Evolutionary conservation across 1,284 basidiomycete genomes (phyloP), one percentile per base, ranked within the genome.

Genomic region (Ceratobasidium theobromae): DNA sequence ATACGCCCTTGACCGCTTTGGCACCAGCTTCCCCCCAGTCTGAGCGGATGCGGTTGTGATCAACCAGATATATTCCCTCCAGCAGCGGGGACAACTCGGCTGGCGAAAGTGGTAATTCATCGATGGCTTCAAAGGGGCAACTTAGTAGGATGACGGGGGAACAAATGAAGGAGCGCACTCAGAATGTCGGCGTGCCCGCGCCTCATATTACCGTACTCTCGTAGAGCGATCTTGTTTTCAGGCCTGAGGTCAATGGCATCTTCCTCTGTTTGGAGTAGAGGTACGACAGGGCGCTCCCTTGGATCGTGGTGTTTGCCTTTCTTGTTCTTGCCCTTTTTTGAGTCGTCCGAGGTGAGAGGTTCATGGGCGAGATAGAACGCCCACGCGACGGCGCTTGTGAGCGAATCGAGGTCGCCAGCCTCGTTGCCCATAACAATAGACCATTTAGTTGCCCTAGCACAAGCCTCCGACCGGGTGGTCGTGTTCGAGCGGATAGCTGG

Each of bases 381-480:
- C 57, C 57, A 60, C 14, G 57, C 57, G 27, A 60, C 40, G 30
- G 57, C 57, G 32, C 57, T 60, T 14, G 57, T 60, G 14, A 60
- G 46, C 11, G 57, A 60, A 25, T 60, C 57, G 18, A 60, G 57
- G 32, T 60, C 57, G 28, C 57, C 57, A 51, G 57, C 57, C 45
- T 60, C 57, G 57, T 60, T 60, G 57, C 57, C 57, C 57, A 60
- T 60, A 18, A 60, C 57, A 40, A 60, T 60, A 16, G 57, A 60
- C 57, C 57, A 60, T 28, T 45, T 27, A 21, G 57, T 14, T 9
- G 46, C 57, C 9, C 46, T 9, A 27, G 57, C 57, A 23, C 57
- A 60, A 38, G 57, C 57, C n/a, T 35, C n/a, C 32, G 57, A 60
- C 35, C 49, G 43, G 32, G 28, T 21, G 41, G 57, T 49, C 3